Base-by-base conservation (phyloP, 148 eudicot species). In the Cornus florida region DNA sequence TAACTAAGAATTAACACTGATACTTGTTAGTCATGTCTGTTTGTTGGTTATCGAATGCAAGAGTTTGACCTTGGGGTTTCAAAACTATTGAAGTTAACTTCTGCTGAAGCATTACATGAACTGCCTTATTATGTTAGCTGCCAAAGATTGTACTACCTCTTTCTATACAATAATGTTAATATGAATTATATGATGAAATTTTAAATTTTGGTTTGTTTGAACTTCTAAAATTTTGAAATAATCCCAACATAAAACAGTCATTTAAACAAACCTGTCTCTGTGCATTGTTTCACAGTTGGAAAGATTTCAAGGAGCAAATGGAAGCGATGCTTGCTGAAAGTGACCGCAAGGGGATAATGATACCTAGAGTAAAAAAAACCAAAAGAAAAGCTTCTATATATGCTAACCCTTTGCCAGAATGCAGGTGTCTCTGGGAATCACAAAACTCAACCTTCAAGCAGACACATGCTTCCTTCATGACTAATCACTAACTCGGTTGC, bases 291-390 rank as follows among this genome's bases (percentile, higher is more conserved):
- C 73, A 71, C 92, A 94, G 96, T 85, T 94, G 97, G 98, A 83
- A 84, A 41, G 82, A 66, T 69, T 82, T 94, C 82, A 90, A 91
- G 84, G 84, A 85, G 66, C 83, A 88, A 82, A 90, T 92, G 87
- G 87, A 86, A 82, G 48, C 41, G 67, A 94, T 94, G 97, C 85
- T 92, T 56, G 86, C 85, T 19, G 97, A 94, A 76, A 94, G 97
- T 75, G 93, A 94, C 76, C 89, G 94, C 12, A 92, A 90, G 88
- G 94, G 98, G 32, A 83, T 84, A 70, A 88, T 86, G 89, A 79
- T 90, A 80, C 89, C 93, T 41, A 86, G 86, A 80, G 82, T 83
- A 53, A 83, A 81, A 71, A 92, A 88, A 81, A 88, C 90, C 69
- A 91, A 86, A 48, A 81, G 93, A 81, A 91, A 88, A 77, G 80